Evolutionary conservation across 495 filamentous ascomycete species (phyloP), one percentile per base, ranked within the genome.

Genomic region (Daldinia vernicosa): DNA sequence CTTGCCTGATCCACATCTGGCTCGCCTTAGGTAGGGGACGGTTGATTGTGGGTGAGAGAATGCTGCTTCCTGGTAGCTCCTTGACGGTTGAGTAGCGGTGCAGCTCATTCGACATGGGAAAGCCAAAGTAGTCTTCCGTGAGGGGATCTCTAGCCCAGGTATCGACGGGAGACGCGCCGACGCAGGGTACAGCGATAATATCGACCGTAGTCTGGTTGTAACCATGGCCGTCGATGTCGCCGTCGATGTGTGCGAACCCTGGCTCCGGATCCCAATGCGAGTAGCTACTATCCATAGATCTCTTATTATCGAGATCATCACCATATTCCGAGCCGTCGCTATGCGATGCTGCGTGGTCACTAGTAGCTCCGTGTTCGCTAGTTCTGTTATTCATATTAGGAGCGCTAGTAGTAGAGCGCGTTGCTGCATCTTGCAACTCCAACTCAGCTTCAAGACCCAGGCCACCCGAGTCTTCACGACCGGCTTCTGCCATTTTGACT

Each of bases 151-250:
- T 77, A 7, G 76, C 77, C 81, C 81, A 85, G 6, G 82, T 83
- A 50, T 79, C 75, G 2, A 82, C 54, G 2, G 83, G 80, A 45
- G 82, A 81, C 0, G 81, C 82, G 6, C 82, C 83, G 0, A 82
- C 73, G 32, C 83, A 85, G 0, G 83, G 79, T 15, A 85, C 81
- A 2, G 82, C 76, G 55, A 85, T 76, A 57, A 85, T 74, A 52
- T 85, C 83, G 40, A 83, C 82, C n/a, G 68, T 71, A 22, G 83
- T 85, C 61, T 82, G 75, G 47, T 85, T 82, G 65, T 81, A 81
- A 3, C 80, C 80, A 19, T 66, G 56, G 11, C 82, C 81, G 5
- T 75, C 74, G 6, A 83, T 73, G 19, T 84, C 82, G 33, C 82
- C 82, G 45, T 80, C 77, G 40, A 82, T 70, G 24, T 77, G 70